Conservation (phyloP, 306 rosid species). For the Oemleria cerasiformis region DNA sequence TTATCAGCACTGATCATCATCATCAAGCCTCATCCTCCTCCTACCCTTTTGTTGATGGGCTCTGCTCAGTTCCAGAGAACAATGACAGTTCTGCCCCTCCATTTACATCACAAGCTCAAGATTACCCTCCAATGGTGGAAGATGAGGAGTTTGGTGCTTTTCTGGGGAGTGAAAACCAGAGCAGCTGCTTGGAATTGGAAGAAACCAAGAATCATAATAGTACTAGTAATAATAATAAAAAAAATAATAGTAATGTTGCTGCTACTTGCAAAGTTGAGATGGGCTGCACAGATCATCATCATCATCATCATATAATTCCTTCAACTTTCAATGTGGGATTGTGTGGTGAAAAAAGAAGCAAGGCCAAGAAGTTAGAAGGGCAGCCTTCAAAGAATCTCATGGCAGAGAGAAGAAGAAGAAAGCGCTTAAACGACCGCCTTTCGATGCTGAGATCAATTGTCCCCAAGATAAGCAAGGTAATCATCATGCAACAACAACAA, state of each 20-base stretch:
- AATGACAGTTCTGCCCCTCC: slow-evolving; percentile 43
- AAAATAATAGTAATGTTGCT: too few relatives aligned
- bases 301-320: slow-evolving; percentile 32
- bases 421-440: slow-evolving; percentile 76
- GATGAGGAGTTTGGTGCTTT: slow-evolving; percentile 67
- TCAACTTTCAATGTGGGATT: slow-evolving; percentile 51
- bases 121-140: slow-evolving; percentile 48
- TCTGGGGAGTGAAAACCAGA: slow-evolving; percentile 45
- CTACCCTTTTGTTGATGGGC: slow-evolving; percentile 53
- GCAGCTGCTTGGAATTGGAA: slow-evolving; percentile 46
- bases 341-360: slow-evolving; percentile 50
- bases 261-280: slow-evolving; percentile 58
- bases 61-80: slow-evolving; percentile 55
- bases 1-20: slow-evolving; percentile 24
- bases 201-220: slow-evolving; percentile 17
- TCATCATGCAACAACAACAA: neutral
- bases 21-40: slow-evolving; percentile 26
- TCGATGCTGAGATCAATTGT: slow-evolving; percentile 92
- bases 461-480: slow-evolving; percentile 91
- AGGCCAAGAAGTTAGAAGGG: slow-evolving; percentile 64
- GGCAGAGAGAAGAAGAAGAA: slow-evolving; percentile 90
- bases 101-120: slow-evolving; percentile 46
- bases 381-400: slow-evolving; percentile 91
- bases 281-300: slow-evolving; percentile 38
- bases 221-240: too few relatives aligned